Evolutionary conservation across 2,329 filamentous ascomycete genomes (phyloP).

Genomic region (Neonectria ditissima): DNA sequence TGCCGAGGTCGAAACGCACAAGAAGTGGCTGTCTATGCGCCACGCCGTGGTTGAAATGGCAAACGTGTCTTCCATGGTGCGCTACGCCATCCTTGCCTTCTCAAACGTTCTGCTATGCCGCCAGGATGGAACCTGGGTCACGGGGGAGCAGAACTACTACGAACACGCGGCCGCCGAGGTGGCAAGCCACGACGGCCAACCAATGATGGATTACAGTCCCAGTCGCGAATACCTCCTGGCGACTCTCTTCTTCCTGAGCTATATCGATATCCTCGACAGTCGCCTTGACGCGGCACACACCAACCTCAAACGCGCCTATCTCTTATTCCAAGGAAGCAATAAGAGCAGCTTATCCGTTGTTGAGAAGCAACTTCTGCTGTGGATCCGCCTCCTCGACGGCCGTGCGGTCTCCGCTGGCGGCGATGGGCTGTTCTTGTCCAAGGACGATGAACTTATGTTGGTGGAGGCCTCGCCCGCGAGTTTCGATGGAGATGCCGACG

Average conservation of each 20-base stretch:
- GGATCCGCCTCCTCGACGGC: constrained; percentile 67
- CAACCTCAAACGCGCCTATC: constrained; percentile 62
- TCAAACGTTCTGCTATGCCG: constrained; percentile 58
- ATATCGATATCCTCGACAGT: constrained; percentile 61
- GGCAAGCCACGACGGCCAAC: constrained; percentile 35
- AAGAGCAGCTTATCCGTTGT: constrained; percentile 51
- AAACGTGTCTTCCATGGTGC: constrained; percentile 59
- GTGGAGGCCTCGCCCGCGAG: constrained; percentile 57
- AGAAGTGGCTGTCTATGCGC: constrained; percentile 63
- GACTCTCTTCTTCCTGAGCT: constrained; percentile 65
- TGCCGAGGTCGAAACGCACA: constrained; percentile 64
- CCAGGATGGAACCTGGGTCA: constrained; percentile 47
- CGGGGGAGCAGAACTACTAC: constrained; percentile 53
- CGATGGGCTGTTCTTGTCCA: constrained; percentile 63
- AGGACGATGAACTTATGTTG: constrained; percentile 60
- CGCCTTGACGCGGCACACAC: constrained; percentile 59
- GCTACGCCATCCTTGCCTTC: constrained; percentile 63
- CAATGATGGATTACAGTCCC: constrained; percentile 46
- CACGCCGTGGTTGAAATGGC: constrained; percentile 62
- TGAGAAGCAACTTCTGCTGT: constrained; percentile 63
- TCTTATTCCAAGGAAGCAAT: constrained; percentile 57
- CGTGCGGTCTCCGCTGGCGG: constrained; percentile 67
- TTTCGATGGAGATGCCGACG: constrained; percentile 48
- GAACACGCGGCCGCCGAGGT: constrained; percentile 52
- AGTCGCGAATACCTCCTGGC: constrained; percentile 59